These are phyloP conservation scores for Diaporthe eres DNA, from an alignment of 2,329 filamentous ascomycete species.

Conservation along the genomic window DNA sequence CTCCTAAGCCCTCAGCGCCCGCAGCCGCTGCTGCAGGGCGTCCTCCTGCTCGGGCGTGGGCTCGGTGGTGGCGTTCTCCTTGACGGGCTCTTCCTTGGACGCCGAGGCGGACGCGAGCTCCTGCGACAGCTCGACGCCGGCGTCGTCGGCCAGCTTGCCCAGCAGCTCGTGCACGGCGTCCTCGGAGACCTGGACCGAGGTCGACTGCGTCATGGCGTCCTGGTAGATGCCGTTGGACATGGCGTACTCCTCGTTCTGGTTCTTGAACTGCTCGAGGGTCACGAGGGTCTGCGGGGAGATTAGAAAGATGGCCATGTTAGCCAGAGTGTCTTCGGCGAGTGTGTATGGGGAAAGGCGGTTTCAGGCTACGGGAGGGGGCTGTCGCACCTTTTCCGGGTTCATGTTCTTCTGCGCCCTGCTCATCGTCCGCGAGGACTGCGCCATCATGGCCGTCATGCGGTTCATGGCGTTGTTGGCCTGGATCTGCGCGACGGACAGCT, in stretches of 20 bases:
- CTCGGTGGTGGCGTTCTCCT: slow-evolving; percentile 69
- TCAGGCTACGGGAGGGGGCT: not conserved
- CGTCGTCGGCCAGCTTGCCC: slow-evolving; percentile 88
- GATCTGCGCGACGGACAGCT: slow-evolving; percentile 72
- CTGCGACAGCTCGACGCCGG: slow-evolving; percentile 84
- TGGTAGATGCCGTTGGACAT: slow-evolving; percentile 84
- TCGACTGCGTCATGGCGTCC: slow-evolving; percentile 85
- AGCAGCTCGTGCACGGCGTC: slow-evolving; percentile 91
- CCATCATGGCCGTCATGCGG: slow-evolving; percentile 76
- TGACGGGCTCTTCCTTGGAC: slow-evolving; percentile 69
- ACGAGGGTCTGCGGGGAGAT: slow-evolving; percentile 63
- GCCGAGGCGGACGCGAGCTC: slow-evolving; percentile 75
- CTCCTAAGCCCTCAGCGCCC: slow-evolving; percentile 66
- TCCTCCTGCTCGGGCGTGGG: slow-evolving; percentile 86
- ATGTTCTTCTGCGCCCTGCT: slow-evolving; percentile 69
- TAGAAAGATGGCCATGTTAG: not conserved
- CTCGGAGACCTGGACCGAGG: slow-evolving; percentile 79
- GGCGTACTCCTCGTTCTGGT: slow-evolving; percentile 75
- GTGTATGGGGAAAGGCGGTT: not conserved
- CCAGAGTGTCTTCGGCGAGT: not conserved
- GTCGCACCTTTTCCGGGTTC: slow-evolving; percentile 68
- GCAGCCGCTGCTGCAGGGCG: slow-evolving; percentile 74
- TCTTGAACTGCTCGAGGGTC: slow-evolving; percentile 72
- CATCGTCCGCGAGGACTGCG: slow-evolving; percentile 71
- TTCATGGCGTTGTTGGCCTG: slow-evolving; percentile 77